Conservation (phyloP, 257 asterid species). For the Ehretia macrophylla region DNA sequence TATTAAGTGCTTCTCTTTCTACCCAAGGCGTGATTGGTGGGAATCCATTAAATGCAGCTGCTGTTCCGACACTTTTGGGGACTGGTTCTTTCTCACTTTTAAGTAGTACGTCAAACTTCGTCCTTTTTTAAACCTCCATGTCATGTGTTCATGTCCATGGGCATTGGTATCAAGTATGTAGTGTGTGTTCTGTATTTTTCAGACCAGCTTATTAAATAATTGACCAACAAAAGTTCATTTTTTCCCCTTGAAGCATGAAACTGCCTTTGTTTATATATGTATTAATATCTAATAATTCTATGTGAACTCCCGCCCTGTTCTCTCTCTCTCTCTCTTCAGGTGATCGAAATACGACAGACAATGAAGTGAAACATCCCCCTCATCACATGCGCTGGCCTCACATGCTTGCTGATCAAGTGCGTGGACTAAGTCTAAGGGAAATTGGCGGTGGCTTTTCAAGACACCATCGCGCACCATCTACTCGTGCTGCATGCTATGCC, state of each 20-base stretch:
- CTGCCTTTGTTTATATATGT: too few relatives aligned
- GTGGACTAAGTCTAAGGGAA: conserved; percentile 83
- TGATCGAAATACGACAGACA: conserved; percentile 44
- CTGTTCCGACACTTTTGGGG: conserved; percentile 88
- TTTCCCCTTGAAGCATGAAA: too few relatives aligned
- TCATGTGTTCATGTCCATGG: conserved; percentile 10
- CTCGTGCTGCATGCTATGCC: conserved; percentile 87
- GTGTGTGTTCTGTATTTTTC: neutral
- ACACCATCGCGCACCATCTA: conserved; percentile 92
- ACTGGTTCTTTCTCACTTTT: conserved; percentile 84
- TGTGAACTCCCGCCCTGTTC: conserved; percentile 20
- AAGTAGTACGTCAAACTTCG: conserved; percentile 38
- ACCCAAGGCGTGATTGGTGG: conserved; percentile 43
- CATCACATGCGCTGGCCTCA: conserved; percentile 92
- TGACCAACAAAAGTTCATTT: too few relatives aligned
- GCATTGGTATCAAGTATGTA: neutral
- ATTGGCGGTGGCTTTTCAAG: conserved; percentile 92
- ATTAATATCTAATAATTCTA: too few relatives aligned
- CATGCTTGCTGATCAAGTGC: conserved; percentile 83
- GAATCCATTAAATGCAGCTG: conserved; percentile 63
- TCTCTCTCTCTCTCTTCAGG: conserved; percentile 45
- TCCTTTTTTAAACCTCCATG: conserved; percentile 17
- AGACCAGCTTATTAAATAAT: too few relatives aligned
- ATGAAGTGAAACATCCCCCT: conserved; percentile 47
- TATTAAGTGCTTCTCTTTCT: conserved; percentile 56